Base-by-base conservation (phyloP, 805 yeast species). In the Tetrapisispora phaffii region DNA sequence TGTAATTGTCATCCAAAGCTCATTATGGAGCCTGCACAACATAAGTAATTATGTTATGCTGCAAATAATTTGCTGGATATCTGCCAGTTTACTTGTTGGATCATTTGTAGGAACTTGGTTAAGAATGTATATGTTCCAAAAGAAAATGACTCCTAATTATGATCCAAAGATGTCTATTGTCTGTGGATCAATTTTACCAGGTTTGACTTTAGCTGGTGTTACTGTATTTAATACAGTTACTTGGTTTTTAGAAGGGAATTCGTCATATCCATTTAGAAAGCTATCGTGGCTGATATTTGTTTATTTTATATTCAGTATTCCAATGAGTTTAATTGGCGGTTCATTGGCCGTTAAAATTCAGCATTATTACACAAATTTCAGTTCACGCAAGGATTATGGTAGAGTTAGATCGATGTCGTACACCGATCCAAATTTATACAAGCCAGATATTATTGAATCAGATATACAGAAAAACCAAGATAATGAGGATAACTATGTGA, bases 231-330 rank as follows among this genome's bases (percentile, higher is more conserved):
- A 86, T 59, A 66, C 76, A 48, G 74, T 87, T 45, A 79, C 84
- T 9, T 84, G 89, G 86, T 82, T 82, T 2, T 74, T 79, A 52
- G 81, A 80, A 50, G 79, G 93, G 0, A 79, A 93, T 0, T 69
- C 74, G 41, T 88, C 90, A 0, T 67, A 85, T 37, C 95, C 95
- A 13, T 82, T 86, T 52, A 82, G 86, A 6, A 81, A 94, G 0
- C 72, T 86, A 19, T 63, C 82, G 7, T 72, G 76, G 1, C 60
- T 86, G 36, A 60, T 83, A n/a, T 50, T 72, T 8, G 62, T 80
- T 42, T 82, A 85, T 61, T 69, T 81, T 36, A 55, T 81, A 13
- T 60, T 84, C n/a, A 84, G 85, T 53, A 70, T 85, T 10, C 95
- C 95, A 1, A 67, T 87, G 44, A 82, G 89, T 8, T 48, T 84